Percentiles rank a stretch among this genome's conserved stretches.
Conservation (phyloP, 2,329 filamentous ascomycete genomes). For the Fusarium agapanthi region DNA sequence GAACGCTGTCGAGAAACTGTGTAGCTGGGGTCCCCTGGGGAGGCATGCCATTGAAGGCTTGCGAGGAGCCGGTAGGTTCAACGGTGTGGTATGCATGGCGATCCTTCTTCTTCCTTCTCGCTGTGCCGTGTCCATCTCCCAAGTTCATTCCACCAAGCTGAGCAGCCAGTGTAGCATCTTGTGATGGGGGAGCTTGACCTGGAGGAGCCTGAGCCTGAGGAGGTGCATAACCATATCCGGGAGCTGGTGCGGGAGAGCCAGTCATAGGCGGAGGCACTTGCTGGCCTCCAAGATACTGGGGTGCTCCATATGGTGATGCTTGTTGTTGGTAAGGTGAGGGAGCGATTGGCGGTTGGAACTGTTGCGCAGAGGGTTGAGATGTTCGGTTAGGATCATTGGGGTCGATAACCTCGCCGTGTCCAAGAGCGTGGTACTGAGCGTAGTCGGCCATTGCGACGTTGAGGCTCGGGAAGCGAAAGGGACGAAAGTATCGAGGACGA, state of each 20-base stretch:
- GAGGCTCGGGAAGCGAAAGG: slow-evolving; percentile 14
- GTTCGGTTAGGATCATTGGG: slow-evolving; percentile 63
- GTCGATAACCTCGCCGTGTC: slow-evolving; percentile 63
- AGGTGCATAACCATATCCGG: slow-evolving; percentile 43
- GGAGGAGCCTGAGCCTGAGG: slow-evolving; percentile 40
- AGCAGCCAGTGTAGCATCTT: slow-evolving; percentile 65
- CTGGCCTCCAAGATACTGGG: slow-evolving; percentile 52
- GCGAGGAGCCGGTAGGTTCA: slow-evolving; percentile 74
- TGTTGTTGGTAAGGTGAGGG: slow-evolving; percentile 63
- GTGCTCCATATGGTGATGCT: slow-evolving; percentile 48
- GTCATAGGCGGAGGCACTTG: slow-evolving; percentile 41
- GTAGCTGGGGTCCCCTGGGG: slow-evolving; percentile 60
- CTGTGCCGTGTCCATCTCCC: slow-evolving; percentile 58
- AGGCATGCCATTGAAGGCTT: slow-evolving; percentile 75
- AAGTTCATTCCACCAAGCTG: slow-evolving; percentile 84
- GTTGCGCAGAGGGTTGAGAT: slow-evolving; percentile 59
- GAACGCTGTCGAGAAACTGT: slow-evolving; percentile 51
- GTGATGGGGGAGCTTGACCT: slow-evolving; percentile 46
- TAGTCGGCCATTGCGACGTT: slow-evolving; percentile 61
- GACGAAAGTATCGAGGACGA: slow-evolving; percentile 31
- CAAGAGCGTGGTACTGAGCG: slow-evolving; percentile 64
- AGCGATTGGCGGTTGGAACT: slow-evolving; percentile 65
- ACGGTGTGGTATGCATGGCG: slow-evolving; percentile 91
- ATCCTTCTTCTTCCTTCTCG: slow-evolving; percentile 88
- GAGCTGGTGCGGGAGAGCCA: slow-evolving; percentile 38